Percentiles rank a stretch among this genome's conserved stretches.
Evolutionary conservation across 2,329 filamentous ascomycete species (phyloP).

Genomic region (Exophiala phaeomuriformis): DNA sequence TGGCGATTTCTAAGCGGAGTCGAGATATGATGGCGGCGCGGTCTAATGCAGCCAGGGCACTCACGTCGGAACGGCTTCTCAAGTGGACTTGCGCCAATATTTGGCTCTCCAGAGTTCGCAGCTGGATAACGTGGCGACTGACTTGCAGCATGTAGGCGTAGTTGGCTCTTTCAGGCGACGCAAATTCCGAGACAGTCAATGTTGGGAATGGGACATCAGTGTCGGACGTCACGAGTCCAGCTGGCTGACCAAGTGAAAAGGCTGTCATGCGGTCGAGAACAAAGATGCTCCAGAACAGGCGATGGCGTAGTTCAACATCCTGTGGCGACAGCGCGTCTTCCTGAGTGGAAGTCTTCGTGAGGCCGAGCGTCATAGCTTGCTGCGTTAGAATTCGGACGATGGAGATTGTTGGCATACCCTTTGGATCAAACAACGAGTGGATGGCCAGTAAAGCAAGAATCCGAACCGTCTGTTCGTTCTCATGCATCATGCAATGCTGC

Average conservation of each 20-base stretch:
- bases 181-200: not conserved
- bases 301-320: constrained; percentile 44
- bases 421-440: too few species aligned
- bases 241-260: constrained; percentile 50
- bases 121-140: not conserved
- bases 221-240: constrained; percentile 51
- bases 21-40: not conserved
- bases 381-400: too few species aligned
- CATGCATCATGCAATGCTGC: too few species aligned
- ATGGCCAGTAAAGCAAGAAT: too few species aligned
- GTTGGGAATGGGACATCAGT: constrained; percentile 35
- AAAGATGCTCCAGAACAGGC: constrained; percentile 54
- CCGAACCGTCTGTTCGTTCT: too few species aligned
- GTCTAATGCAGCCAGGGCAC: not conserved
- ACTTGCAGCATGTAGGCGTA: not conserved
- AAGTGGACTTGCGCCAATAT: not conserved
- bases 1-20: not conserved
- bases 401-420: too few species aligned
- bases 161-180: not conserved
- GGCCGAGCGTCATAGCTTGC: too few species aligned
- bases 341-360: too few species aligned
- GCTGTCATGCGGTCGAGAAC: constrained; percentile 50
- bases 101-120: not conserved
- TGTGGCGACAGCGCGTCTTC: constrained; percentile 14
- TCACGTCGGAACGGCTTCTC: not conserved